These are phyloP conservation scores for Tremella mesenterica DNA, from an alignment of 768 basidiomycete genomes.

Conservation along the genomic window DNA sequence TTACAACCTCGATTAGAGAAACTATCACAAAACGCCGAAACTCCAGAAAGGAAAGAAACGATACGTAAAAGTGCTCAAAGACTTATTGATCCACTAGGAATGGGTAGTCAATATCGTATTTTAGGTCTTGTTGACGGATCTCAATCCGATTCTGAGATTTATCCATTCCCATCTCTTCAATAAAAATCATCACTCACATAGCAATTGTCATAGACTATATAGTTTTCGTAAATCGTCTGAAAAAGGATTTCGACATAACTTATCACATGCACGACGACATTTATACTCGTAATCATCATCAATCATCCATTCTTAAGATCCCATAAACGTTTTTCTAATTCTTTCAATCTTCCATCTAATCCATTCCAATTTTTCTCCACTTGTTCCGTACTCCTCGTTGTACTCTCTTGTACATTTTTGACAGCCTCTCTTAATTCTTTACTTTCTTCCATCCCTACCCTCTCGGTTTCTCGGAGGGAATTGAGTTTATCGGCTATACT, in stretches of 20 bases:
- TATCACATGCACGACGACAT: no score
- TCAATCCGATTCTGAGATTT: conserved; percentile 9
- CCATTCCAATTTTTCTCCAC: conserved; percentile 57
- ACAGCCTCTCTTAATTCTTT: conserved; percentile 63
- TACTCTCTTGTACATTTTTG: conserved; percentile 61
- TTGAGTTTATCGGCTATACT: conserved; percentile 63
- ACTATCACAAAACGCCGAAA: conserved; percentile 52
- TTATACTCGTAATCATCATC: no score
- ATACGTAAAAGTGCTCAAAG: conserved; percentile 59
- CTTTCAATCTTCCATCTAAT: conserved; percentile 49
- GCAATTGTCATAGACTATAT: neutral
- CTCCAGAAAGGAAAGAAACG: conserved; percentile 49
- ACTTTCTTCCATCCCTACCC: conserved; percentile 55
- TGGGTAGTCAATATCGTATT: conserved; percentile 82
- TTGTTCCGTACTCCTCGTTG: conserved; percentile 65
- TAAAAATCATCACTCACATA: neutral
- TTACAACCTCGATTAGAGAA: conserved; percentile 58
- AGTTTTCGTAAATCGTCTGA: no score
- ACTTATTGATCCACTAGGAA: conserved; percentile 66
- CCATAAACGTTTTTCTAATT: conserved; percentile 25
- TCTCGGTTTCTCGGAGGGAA: conserved; percentile 55
- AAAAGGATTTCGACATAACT: no score
- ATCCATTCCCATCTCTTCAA: conserved; percentile 15
- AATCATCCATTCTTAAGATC: no score
- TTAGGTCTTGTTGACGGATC: conserved; percentile 52